phyloP scores from a whole-genome alignment of 768 basidiomycete species.

The Baorangia bicolor region DNA sequence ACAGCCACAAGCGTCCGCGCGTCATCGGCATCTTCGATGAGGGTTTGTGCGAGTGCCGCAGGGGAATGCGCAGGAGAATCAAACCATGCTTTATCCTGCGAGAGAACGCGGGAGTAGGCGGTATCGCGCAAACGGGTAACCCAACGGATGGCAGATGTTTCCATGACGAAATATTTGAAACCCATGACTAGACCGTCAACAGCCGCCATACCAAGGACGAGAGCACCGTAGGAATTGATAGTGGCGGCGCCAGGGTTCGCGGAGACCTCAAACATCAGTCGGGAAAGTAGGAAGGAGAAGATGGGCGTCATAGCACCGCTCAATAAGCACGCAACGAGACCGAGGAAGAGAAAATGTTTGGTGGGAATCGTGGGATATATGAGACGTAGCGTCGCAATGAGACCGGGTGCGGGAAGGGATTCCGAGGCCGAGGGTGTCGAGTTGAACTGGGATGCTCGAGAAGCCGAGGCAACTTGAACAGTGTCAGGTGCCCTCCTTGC shows the following conservation, averaged over 20 bases:
- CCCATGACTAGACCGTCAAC: conserved; percentile 75
- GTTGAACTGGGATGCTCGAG: conserved; percentile 6
- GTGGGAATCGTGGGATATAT: conserved; percentile 72
- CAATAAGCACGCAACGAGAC: conserved; percentile 63
- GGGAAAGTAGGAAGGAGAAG: conserved; percentile 88
- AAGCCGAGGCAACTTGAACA: not conserved
- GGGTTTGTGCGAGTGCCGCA: conserved; percentile 61
- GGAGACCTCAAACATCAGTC: conserved; percentile 74
- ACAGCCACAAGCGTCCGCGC: conserved; percentile 73
- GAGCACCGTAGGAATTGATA: conserved; percentile 70
- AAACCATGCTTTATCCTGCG: conserved; percentile 87
- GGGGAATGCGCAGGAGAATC: conserved; percentile 64
- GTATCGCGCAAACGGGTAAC: conserved; percentile 57
- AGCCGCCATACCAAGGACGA: conserved; percentile 72
- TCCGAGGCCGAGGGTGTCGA: not conserved
- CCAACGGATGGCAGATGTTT: conserved; percentile 74
- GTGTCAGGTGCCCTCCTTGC: conserved; percentile 10
- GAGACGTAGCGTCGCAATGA: conserved; percentile 44
- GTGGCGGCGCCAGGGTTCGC: conserved; percentile 61
- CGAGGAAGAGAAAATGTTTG: conserved; percentile 68
- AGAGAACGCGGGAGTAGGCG: conserved; percentile 59
- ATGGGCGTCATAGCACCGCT: conserved; percentile 87
- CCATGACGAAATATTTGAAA: conserved; percentile 79
- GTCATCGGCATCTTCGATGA: conserved; percentile 91
- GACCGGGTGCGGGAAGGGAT: conserved; percentile 14